Evolutionary conservation across 1,284 basidiomycete genomes (phyloP).

Genomic region (Peniophora sp.): DNA sequence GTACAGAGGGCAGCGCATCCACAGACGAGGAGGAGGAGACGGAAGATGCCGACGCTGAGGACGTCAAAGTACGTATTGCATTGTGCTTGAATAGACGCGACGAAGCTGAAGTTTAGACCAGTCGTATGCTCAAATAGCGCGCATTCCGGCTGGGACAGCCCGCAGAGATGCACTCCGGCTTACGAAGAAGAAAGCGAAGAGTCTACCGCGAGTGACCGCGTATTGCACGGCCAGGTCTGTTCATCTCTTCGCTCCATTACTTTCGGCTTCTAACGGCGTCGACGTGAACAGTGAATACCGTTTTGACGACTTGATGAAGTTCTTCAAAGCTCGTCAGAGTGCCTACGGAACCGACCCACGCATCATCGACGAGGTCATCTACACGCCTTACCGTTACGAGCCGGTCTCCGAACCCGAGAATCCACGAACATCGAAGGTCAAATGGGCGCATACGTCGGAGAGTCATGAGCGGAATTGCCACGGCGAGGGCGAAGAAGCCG

Average conservation of each 20-base stretch:
- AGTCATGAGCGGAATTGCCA: neutral
- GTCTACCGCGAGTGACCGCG: slow-evolving; percentile 88
- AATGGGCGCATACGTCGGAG: slow-evolving; percentile 12
- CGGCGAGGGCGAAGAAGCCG: slow-evolving; percentile 15
- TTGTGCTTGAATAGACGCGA: neutral
- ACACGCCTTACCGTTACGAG: slow-evolving; percentile 77
- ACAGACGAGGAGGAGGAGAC: slow-evolving; percentile 60
- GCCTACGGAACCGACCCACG: slow-evolving; percentile 83
- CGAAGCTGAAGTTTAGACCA: slow-evolving; percentile 19
- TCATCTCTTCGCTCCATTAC: neutral
- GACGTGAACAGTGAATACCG: slow-evolving; percentile 63
- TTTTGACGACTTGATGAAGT: slow-evolving; percentile 80
- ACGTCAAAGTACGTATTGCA: neutral
- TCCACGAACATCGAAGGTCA: slow-evolving; percentile 8
- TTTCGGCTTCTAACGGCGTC: neutral
- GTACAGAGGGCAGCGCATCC: slow-evolving; percentile 27
- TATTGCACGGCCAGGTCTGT: slow-evolving; percentile 88
- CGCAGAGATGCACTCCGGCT: slow-evolving; percentile 83
- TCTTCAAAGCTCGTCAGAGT: slow-evolving; percentile 74
- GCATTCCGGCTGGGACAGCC: slow-evolving; percentile 92
- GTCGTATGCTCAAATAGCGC: slow-evolving; percentile 85
- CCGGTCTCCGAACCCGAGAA: slow-evolving; percentile 20
- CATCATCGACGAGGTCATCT: slow-evolving; percentile 74
- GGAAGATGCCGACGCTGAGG: slow-evolving; percentile 57
- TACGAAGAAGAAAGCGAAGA: slow-evolving; percentile 92